Evolutionary conservation across 2,329 filamentous ascomycete genomes (phyloP).

Genomic region (Aspergillus sp.): DNA sequence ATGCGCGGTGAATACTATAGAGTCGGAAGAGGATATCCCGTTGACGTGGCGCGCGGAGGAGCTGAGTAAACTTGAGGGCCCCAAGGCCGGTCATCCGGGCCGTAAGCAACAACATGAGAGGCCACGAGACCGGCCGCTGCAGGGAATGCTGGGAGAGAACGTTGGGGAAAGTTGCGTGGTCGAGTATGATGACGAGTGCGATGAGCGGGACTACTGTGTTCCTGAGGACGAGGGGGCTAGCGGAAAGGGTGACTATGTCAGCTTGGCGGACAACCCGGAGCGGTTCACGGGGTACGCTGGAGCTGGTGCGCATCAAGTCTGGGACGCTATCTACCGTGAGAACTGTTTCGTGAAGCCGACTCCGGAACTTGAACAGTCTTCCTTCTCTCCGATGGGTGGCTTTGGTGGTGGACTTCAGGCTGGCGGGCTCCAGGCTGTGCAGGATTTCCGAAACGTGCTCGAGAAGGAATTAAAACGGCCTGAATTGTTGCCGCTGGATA

Average conservation of each 20-base stretch:
- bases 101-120: constrained; percentile 70
- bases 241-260: constrained; percentile 94
- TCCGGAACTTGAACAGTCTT: constrained; percentile 28
- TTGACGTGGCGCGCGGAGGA: constrained; percentile 88
- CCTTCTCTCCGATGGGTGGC: constrained; percentile 35
- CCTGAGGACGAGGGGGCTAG: constrained; percentile 87
- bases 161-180: constrained; percentile 96
- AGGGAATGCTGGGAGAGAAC: constrained; percentile 77
- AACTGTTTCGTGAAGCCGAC: constrained; percentile 77
- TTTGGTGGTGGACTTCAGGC: no score
- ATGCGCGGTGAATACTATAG: constrained; percentile 90
- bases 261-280: constrained; percentile 88
- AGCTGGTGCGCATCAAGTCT: constrained; percentile 81
- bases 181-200: constrained; percentile 95
- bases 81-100: constrained; percentile 83
- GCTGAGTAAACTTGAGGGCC: constrained; percentile 87
- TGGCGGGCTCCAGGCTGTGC: constrained; percentile 54
- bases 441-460: constrained; percentile 62
- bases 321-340: constrained; percentile 95
- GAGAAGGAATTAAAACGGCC: constrained; percentile 45
- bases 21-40: constrained; percentile 93
- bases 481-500: constrained; percentile 71
- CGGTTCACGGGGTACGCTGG: constrained; percentile 93
- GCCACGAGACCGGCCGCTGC: constrained; percentile 68
- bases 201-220: constrained; percentile 94